Percentiles rank a stretch among this genome's conserved stretches.
phyloP scores from a whole-genome alignment of 305 asterid species.

The Ruellia speciosa region DNA sequence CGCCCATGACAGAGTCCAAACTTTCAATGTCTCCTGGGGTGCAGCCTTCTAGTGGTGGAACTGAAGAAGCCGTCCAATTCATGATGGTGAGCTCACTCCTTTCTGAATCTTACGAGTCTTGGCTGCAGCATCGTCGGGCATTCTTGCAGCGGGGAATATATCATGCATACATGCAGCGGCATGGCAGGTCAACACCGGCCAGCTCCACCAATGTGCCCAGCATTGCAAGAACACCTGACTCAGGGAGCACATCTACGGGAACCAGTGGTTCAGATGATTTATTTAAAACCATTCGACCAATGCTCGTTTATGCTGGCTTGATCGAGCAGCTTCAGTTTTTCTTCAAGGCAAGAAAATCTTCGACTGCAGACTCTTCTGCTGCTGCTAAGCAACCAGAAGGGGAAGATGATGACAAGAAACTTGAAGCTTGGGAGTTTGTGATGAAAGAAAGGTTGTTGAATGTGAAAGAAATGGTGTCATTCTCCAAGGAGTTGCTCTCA shows the following conservation, averaged over 20 bases:
- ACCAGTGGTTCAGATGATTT: constrained; percentile 45
- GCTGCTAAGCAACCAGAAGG: constrained; percentile 25
- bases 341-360: constrained; percentile 58
- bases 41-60: constrained; percentile 59
- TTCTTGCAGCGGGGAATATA: constrained; percentile 84
- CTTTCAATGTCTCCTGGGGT: constrained; percentile 41
- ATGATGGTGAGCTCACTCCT: constrained; percentile 98
- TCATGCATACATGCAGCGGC: constrained; percentile 91
- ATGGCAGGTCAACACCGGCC: constrained; percentile 47
- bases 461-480: constrained; percentile 71
- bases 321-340: constrained; percentile 86
- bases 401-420: constrained; percentile 46
- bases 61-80: constrained; percentile 95
- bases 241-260: constrained; percentile 5
- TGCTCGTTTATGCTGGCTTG: constrained; percentile 92
- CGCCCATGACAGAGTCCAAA: constrained; percentile 57
- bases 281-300: constrained; percentile 63
- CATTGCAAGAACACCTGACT: constrained; percentile 16
- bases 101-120: constrained; percentile 81
- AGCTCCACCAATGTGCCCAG: constrained; percentile 25
- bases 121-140: constrained; percentile 78
- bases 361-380: constrained; percentile 17
- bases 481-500: constrained; percentile 71
- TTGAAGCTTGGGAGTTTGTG: constrained; percentile 80
- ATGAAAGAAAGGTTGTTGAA: constrained; percentile 71